Conservation (phyloP, 352 stramenopile genomes). For the Peronospora belbahrii region DNA sequence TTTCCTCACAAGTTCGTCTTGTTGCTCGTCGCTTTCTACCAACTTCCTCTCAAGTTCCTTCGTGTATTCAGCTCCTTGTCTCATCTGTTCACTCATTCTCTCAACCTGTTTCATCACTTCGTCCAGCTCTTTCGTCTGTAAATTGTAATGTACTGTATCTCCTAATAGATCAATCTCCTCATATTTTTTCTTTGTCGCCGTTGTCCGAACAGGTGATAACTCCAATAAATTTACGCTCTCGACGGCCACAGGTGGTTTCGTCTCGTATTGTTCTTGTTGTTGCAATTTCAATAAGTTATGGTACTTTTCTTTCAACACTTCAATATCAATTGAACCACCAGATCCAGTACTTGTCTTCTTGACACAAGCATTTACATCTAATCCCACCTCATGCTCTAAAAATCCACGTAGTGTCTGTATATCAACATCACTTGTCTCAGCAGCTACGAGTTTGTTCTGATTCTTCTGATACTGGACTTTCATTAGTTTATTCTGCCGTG, state of each 20-base stretch:
- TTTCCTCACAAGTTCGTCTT: constrained; percentile 3
- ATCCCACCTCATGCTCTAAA: constrained; percentile 51
- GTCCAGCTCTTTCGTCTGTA: constrained; percentile 29
- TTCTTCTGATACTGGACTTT: constrained; percentile 78
- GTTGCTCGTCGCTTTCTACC: constrained; percentile 15
- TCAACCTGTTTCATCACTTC: constrained; percentile 37
- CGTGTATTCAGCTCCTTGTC: constrained; percentile 26
- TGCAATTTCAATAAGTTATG: constrained; percentile 35
- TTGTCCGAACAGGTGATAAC: constrained; percentile 39
- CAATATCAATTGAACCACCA: constrained; percentile 33
- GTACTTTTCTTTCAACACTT: constrained; percentile 43
- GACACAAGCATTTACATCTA: constrained; percentile 57
- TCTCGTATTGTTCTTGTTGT: constrained; percentile 29
- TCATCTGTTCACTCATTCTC: constrained; percentile 34
- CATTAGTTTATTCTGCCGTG: constrained; percentile 84
- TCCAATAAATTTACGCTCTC: constrained; percentile 37
- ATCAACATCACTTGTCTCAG: constrained; percentile 40
- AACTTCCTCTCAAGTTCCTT: constrained; percentile 24
- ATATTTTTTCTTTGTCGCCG: constrained; percentile 22
- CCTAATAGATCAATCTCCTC: constrained; percentile 53
- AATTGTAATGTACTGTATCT: constrained; percentile 10
- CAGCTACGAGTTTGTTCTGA: constrained; percentile 37
- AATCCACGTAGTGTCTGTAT: constrained; percentile 41
- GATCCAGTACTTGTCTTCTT: constrained; percentile 1
- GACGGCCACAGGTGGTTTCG: constrained; percentile 9